Evolutionary conservation across 2,329 filamentous ascomycete species (phyloP).

Genomic region (Fusarium musae): DNA sequence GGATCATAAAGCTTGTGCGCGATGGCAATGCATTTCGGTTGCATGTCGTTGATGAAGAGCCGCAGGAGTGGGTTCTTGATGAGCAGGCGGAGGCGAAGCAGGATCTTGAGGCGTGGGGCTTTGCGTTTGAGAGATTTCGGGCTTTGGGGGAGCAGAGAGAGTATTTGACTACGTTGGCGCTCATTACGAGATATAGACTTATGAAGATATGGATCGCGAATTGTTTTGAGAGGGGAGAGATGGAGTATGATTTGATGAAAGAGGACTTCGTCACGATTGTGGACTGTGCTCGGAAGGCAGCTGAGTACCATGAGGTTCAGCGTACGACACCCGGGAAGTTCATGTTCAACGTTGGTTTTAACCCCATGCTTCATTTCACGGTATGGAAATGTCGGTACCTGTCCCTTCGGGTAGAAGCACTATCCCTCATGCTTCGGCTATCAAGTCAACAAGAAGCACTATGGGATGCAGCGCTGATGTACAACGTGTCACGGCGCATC

Average conservation of each 20-base stretch:
- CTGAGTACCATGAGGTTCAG: background rate
- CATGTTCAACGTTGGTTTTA: conserved; percentile 55
- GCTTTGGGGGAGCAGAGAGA: background rate
- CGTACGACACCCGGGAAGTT: conserved; percentile 43
- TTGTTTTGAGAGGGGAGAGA: conserved; percentile 48
- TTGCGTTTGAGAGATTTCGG: conserved; percentile 39
- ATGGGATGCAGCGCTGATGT: conserved; percentile 50
- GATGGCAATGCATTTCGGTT: conserved; percentile 44
- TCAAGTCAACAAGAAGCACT: conserved; percentile 49
- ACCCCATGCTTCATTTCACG: conserved; percentile 52
- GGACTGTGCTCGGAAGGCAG: conserved; percentile 36
- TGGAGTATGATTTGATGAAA: conserved; percentile 48
- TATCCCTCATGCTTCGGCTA: conserved; percentile 48
- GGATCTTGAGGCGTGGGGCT: conserved; percentile 46
- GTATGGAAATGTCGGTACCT: conserved; percentile 54
- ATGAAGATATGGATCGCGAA: conserved; percentile 49
- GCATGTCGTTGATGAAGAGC: conserved; percentile 8
- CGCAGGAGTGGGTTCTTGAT: conserved; percentile 28
- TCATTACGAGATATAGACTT: conserved; percentile 48
- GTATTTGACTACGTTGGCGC: conserved; percentile 19
- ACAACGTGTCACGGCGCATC: conserved; percentile 46
- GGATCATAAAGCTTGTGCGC: conserved; percentile 47
- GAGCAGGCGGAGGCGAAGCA: conserved; percentile 38
- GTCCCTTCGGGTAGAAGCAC: conserved; percentile 48
- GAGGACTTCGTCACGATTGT: conserved; percentile 48